A percentile compares a stretch with the other conserved stretches of the same genome.
phyloP scores from a whole-genome alignment of 1,284 basidiomycete species.

The Coriolopsis trogii region DNA sequence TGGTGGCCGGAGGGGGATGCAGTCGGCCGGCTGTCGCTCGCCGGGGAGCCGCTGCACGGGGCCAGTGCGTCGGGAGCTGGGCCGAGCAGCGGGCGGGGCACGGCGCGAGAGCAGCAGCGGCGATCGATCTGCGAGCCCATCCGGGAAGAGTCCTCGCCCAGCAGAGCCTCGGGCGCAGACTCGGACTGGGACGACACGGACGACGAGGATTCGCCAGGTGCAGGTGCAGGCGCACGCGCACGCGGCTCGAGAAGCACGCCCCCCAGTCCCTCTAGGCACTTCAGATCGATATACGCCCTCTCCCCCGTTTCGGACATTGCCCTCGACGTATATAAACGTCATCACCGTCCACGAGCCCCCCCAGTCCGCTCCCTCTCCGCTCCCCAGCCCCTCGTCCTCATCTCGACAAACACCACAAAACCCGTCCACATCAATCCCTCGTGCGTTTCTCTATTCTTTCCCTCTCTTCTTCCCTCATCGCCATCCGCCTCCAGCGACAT shows the following conservation, averaged over 20 bases:
- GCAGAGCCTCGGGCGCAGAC: conserved; percentile 13
- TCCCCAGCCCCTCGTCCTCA: conserved; percentile 56
- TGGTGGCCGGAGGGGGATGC: conserved; percentile 18
- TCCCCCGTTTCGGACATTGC: conserved; percentile 31
- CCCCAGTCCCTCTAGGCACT: conserved; percentile 8
- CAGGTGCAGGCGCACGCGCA: background rate
- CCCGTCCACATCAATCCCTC: conserved; percentile 59
- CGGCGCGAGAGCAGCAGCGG: conserved; percentile 19
- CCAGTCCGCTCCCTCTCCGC: conserved; percentile 50
- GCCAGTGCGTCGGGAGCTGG: background rate
- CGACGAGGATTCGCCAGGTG: background rate
- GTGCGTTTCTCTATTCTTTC: conserved; percentile 28
- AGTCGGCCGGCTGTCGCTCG: conserved; percentile 29
- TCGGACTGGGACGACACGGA: too few species aligned
- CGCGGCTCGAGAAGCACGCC: conserved; percentile 4
- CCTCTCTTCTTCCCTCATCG: background rate
- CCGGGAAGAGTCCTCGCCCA: conserved; percentile 42
- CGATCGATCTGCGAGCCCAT: conserved; percentile 54
- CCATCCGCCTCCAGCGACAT: conserved; percentile 17
- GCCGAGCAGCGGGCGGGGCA: background rate
- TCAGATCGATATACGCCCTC: conserved; percentile 22
- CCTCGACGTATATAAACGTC: conserved; percentile 47
- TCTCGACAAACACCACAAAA: conserved; percentile 64
- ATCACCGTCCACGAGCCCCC: conserved; percentile 55
- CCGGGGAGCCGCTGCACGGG: conserved; percentile 12